A percentile compares a stretch with the other conserved stretches of the same genome.
Evolutionary conservation across 345 rosid genomes (phyloP).

Genomic region (Jatropha curcas): DNA sequence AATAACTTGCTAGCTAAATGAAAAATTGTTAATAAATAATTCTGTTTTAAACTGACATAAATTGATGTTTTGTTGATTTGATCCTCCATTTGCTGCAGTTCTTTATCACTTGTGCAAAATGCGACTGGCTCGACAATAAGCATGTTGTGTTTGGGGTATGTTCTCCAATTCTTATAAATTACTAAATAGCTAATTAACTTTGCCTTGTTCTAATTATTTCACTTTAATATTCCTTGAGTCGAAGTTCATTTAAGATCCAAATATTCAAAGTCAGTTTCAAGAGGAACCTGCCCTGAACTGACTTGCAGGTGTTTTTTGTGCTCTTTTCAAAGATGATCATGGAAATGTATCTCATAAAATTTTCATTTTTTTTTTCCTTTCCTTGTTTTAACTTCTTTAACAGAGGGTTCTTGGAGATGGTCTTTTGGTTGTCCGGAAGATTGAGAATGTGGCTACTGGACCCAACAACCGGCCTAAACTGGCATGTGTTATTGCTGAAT

Average conservation of each 20-base stretch:
- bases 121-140: conserved; percentile 98
- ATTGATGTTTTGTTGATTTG: background rate
- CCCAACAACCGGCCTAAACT: conserved; percentile 91
- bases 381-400: background rate
- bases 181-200: background rate
- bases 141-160: conserved; percentile 98
- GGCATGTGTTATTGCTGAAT: conserved; percentile 73
- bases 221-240: background rate
- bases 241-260: background rate
- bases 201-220: background rate
- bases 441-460: conserved; percentile 93
- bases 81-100: conserved; percentile 56
- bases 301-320: background rate
- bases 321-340: background rate
- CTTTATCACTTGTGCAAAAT: conserved; percentile 89
- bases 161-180: conserved; percentile 5
- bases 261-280: background rate
- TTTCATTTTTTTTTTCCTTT: background rate
- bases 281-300: background rate
- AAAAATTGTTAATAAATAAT: background rate
- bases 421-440: conserved; percentile 77
- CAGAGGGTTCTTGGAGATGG: conserved; percentile 96
- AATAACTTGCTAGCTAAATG: background rate
- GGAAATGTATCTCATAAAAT: background rate
- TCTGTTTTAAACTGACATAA: background rate